These are phyloP conservation scores for Microsporum ferrugineum DNA, from an alignment of 2,329 filamentous ascomycete genomes.

Conservation along the genomic window DNA sequence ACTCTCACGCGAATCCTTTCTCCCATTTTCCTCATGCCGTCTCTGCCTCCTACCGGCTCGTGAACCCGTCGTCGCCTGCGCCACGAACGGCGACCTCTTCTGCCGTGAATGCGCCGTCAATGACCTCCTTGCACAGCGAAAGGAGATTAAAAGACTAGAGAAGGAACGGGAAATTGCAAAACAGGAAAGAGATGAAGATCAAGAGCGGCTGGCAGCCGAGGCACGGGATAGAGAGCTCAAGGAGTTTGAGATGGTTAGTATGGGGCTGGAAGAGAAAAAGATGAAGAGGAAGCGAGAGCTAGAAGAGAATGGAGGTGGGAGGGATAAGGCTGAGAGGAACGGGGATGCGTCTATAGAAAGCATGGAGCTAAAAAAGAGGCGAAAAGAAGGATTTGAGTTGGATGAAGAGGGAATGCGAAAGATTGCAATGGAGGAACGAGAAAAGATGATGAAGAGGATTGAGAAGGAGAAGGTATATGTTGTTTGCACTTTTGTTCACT, in stretches of 20 bases:
- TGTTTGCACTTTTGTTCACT: neutral
- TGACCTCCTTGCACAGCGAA: slow-evolving; percentile 82
- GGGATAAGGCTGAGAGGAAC: slow-evolving; percentile 18
- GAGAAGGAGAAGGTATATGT: slow-evolving; percentile 56
- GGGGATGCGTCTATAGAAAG: slow-evolving; percentile 28
- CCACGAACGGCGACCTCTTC: slow-evolving; percentile 71
- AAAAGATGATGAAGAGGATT: slow-evolving; percentile 57
- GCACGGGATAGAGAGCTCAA: slow-evolving; percentile 57
- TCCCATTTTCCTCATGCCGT: slow-evolving; percentile 79
- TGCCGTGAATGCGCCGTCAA: slow-evolving; percentile 86
- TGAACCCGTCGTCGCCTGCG: slow-evolving; percentile 76
- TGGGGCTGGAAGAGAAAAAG: slow-evolving; percentile 41
- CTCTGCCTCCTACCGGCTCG: slow-evolving; percentile 74
- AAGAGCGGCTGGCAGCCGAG: slow-evolving; percentile 54
- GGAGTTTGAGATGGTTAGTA: slow-evolving; percentile 78
- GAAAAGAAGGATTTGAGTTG: slow-evolving; percentile 70
- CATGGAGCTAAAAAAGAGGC: slow-evolving; percentile 33
- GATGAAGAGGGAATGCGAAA: slow-evolving; percentile 64
- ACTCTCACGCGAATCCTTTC: slow-evolving; percentile 78
- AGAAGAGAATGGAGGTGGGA: slow-evolving; percentile 7
- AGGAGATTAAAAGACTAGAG: slow-evolving; percentile 76
- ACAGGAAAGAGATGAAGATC: slow-evolving; percentile 51
- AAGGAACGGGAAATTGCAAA: slow-evolving; percentile 51
- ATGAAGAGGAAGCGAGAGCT: slow-evolving; percentile 23
- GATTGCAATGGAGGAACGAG: slow-evolving; percentile 57